Conservation (phyloP, 352 stramenopile species). For the Phytophthora tentaculata region DNA sequence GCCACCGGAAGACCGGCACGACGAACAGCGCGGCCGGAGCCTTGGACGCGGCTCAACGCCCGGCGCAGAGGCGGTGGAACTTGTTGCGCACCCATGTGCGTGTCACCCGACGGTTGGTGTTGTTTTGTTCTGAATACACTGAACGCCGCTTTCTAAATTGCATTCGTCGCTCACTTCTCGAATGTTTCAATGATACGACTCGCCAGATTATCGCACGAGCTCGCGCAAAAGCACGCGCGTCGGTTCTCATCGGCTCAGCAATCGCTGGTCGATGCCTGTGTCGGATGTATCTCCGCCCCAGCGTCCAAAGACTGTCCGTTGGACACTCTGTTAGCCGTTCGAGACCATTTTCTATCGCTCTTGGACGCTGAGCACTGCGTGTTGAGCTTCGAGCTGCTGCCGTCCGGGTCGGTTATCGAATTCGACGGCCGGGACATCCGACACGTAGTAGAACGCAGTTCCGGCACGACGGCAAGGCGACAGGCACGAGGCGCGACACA, state of each 20-base stretch:
- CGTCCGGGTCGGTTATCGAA: conserved; percentile 48
- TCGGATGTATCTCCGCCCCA: background rate
- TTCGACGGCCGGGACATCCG: conserved; percentile 64
- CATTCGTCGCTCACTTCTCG: conserved; percentile 5
- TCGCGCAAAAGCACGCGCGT: conserved; percentile 49
- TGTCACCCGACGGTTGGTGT: conserved; percentile 66
- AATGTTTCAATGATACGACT: background rate
- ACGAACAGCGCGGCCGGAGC: conserved; percentile 1
- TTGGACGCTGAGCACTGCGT: conserved; percentile 71
- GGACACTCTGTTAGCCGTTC: conserved; percentile 32
- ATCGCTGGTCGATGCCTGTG: conserved; percentile 50
- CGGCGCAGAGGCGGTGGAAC: conserved; percentile 53
- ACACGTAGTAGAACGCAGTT: conserved; percentile 37
- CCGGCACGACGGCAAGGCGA: conserved; percentile 28
- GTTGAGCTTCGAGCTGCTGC: conserved; percentile 53
- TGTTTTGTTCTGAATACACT: conserved; percentile 9
- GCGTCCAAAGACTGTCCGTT: conserved; percentile 14
- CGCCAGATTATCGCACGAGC: conserved; percentile 55
- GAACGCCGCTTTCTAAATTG: conserved; percentile 2
- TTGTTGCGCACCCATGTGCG: conserved; percentile 69
- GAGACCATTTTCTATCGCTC: conserved; percentile 68
- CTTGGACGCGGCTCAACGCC: background rate
- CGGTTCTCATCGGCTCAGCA: conserved; percentile 62
- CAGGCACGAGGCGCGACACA: conserved; percentile 8
- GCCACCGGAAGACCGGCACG: background rate